Base-by-base conservation (phyloP, 495 filamentous ascomycete genomes). In the Annulohypoxylon nitens region DNA sequence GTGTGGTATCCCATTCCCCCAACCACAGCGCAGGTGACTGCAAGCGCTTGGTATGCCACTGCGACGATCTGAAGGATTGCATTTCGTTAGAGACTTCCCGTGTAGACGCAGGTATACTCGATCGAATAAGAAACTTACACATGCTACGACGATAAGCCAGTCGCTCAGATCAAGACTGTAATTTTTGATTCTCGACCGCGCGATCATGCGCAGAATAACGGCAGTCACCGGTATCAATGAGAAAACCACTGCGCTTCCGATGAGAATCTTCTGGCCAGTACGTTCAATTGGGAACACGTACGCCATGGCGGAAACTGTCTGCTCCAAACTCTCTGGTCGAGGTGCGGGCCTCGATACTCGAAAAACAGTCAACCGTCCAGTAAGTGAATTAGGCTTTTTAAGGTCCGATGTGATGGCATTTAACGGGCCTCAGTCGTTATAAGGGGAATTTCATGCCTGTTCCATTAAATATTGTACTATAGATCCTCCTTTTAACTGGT, bases 1-100 rank as follows among this genome's bases (percentile, higher is more conserved):
- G 48, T 51, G 48, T 51, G 48, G 18, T 51, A 51, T 51, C 48
- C 48, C 48, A 51, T 51, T 16, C 48, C 48, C 25, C 48, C 48
- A 25, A 51, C 48, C 48, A 51, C 48, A 51, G 48, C 48, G 25
- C 48, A 51, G 48, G 48, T 10, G 48, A 51, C 48, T 51, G 48
- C 48, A 25, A 51, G 48, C 23, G 18, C 48, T 51, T 51, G 48
- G 18, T 51, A 51, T 51, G 48, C 48, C 1, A 51, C 48, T 23
- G 48, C 48, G 48, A 51, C 48, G 25, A 51, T 51, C 48, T 51
- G 48, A 51, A 51, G 18, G 25, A 51, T 51, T 51, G 18, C 48
- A 26, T 51, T 26, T 51, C 25, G 18, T 51, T 51, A 51, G 25
- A 51, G 25, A 51, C 48, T 51, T 7, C 25, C 48, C 23, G 18